Evolutionary conservation across 2,329 filamentous ascomycete species (phyloP).

Genomic region (Trichophyton simii): DNA sequence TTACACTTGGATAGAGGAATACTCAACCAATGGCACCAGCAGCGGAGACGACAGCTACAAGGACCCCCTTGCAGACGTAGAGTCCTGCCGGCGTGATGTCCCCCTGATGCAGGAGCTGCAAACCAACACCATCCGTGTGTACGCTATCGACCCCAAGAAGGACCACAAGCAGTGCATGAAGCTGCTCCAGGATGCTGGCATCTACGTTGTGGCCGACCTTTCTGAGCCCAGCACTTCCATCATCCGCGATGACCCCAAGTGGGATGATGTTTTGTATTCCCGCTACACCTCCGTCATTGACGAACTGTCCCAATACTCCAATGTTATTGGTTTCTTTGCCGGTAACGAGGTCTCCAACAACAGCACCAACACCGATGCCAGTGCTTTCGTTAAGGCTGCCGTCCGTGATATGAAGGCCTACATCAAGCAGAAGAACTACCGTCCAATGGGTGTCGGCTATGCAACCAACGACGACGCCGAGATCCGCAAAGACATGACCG

Average conservation of each 20-base stretch:
- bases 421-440: slow-evolving; percentile 68
- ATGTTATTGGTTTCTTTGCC: slow-evolving; percentile 94
- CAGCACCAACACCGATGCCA: slow-evolving; percentile 75
- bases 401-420: slow-evolving; percentile 93
- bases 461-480: slow-evolving; percentile 84
- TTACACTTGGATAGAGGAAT: slow-evolving; percentile 42
- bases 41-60: slow-evolving; percentile 48
- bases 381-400: slow-evolving; percentile 92
- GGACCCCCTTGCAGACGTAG: slow-evolving; percentile 67
- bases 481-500: slow-evolving; percentile 68
- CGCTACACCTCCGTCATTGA: slow-evolving; percentile 82
- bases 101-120: slow-evolving; percentile 63
- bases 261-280: slow-evolving; percentile 64
- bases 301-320: slow-evolving; percentile 66
- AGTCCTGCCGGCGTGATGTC: slow-evolving; percentile 70
- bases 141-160: slow-evolving; percentile 69
- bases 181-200: slow-evolving; percentile 67
- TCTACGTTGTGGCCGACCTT: slow-evolving; percentile 90
- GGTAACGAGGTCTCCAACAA: slow-evolving; percentile 95
- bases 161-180: slow-evolving; percentile 80
- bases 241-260: slow-evolving; percentile 64
- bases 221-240: slow-evolving; percentile 72
- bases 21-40: slow-evolving; percentile 41
- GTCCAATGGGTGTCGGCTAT: slow-evolving; percentile 79
- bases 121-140: slow-evolving; percentile 91